Evolutionary conservation across 2,329 filamentous ascomycete genomes (phyloP).

Genomic region (Bisporella sp.): DNA sequence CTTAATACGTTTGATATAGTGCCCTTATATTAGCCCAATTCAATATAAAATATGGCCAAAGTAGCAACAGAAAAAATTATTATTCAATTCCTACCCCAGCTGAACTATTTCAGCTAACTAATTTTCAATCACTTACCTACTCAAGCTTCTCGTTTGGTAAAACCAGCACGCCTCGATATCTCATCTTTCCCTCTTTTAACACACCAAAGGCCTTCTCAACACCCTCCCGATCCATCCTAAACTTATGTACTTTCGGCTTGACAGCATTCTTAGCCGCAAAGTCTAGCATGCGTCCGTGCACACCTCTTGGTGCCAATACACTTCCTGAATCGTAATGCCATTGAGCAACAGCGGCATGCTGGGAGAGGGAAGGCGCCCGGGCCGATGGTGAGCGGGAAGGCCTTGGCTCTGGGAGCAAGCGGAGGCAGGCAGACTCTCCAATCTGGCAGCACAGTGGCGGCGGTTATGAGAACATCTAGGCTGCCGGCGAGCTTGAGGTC

Average conservation of each 20-base stretch:
- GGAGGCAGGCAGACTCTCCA: constrained; percentile 56
- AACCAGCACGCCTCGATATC: background rate
- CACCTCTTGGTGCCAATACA: constrained; percentile 30
- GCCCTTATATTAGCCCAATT: too few species aligned
- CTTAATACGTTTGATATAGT: too few species aligned
- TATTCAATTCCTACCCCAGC: too few species aligned
- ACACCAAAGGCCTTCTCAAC: constrained; percentile 32
- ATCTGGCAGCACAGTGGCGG: constrained; percentile 38
- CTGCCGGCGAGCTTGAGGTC: constrained; percentile 22
- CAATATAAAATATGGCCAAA: too few species aligned
- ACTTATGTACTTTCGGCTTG: constrained; percentile 49
- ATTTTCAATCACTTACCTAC: too few species aligned
- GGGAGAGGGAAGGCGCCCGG: constrained; percentile 33
- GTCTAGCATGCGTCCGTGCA: constrained; percentile 51
- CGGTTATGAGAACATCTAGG: constrained; percentile 26
- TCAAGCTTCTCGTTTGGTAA: too few species aligned
- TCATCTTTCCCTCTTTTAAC: background rate
- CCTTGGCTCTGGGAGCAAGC: constrained; percentile 49
- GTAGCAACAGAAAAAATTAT: too few species aligned
- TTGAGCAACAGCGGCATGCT: constrained; percentile 20
- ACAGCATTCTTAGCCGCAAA: constrained; percentile 52
- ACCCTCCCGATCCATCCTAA: constrained; percentile 45
- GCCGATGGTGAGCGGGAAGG: constrained; percentile 60
- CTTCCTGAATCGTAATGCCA: constrained; percentile 22
- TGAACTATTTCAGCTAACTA: too few species aligned